Evolutionary conservation across 176 grass and related monocot species (phyloP), one percentile per base, ranked within the genome.

Genomic region (Calamus simplicifolius): DNA sequence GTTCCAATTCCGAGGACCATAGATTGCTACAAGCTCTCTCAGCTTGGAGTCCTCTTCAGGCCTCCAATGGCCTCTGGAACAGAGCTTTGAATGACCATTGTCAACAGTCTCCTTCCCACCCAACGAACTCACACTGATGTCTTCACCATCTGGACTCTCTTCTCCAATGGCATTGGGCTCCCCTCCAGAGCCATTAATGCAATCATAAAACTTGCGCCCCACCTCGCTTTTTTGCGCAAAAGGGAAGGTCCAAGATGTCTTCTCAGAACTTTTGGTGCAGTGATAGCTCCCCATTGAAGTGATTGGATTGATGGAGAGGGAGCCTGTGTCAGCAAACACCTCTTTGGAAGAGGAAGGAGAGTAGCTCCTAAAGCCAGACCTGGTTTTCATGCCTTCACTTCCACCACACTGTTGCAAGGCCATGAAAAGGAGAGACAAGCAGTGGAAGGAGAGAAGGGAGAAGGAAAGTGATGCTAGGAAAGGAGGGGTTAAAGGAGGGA

Each of bases 331-430:
- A 49, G 61, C 62, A n/a, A 75, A 66, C 31, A 75, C 28, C 18
- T 73, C 76, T 64, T 73, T 84, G 16, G 77, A 86, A 12, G 82
- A 80, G 7, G 80, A 75, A 5, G 80, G 69, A 6, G 48, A 73
- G 35, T 35, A 69, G 31, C 50, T 69, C 58, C 66, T 82, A 80
- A 66, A n/a, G 48, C 69, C 56, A 59, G 26, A 48, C 16, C 5
- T 16, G 57, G 27, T 62, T 26, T 62, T 5, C 31, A 30, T 7
- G 27, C 72, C 66, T 58, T 13, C 64, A 73, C 68, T 76, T 19
- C 62, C 69, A 63, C 75, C 87, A 90, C 66, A 62, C 48, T 67
- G 78, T 43, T 43, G 35, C 35, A 54, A 43, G 56, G 59, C 56
- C 61, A 31, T 75, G 67, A 56, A 56, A 31, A 66, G 68, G 50